Percentiles rank a stretch among this genome's conserved stretches.
phyloP scores from a whole-genome alignment of 345 rosid species.

The Populus davidiana region DNA sequence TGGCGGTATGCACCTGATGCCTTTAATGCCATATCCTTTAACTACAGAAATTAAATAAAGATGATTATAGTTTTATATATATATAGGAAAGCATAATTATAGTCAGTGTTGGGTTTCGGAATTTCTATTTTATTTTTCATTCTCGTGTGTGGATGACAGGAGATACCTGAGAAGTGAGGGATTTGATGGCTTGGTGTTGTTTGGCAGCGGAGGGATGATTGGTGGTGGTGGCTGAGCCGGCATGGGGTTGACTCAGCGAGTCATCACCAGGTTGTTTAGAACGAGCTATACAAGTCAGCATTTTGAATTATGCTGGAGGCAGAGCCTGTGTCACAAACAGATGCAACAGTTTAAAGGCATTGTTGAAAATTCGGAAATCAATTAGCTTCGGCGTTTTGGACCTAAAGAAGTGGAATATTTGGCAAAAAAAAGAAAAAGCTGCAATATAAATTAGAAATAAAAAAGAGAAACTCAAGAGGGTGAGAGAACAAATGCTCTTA shows the following conservation, averaged over 20 bases:
- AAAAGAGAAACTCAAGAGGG: too few relatives aligned
- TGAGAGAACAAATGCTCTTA: too few relatives aligned
- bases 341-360: neutral
- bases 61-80: neutral
- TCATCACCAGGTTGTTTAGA: conserved; percentile 77
- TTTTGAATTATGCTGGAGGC: conserved; percentile 17
- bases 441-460: too few relatives aligned
- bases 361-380: neutral
- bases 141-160: too few relatives aligned
- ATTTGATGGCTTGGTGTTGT: conserved; percentile 50
- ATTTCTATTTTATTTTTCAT: neutral
- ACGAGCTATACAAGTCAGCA: conserved; percentile 96
- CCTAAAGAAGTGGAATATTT: neutral
- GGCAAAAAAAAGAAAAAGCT: neutral
- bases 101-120: neutral
- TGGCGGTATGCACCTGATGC: conserved; percentile 35
- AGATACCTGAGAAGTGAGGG: conserved; percentile 79
- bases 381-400: neutral
- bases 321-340: neutral
- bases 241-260: conserved; percentile 46
- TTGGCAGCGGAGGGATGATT: conserved; percentile 24
- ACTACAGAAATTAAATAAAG: conserved; percentile 12
- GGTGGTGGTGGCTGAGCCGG: conserved; percentile 40
- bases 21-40: conserved; percentile 33
- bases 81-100: conserved; percentile 1